Evolutionary conservation across 805 yeast species (phyloP).

Genomic region (Kluyveromyces dobzhanskii): DNA sequence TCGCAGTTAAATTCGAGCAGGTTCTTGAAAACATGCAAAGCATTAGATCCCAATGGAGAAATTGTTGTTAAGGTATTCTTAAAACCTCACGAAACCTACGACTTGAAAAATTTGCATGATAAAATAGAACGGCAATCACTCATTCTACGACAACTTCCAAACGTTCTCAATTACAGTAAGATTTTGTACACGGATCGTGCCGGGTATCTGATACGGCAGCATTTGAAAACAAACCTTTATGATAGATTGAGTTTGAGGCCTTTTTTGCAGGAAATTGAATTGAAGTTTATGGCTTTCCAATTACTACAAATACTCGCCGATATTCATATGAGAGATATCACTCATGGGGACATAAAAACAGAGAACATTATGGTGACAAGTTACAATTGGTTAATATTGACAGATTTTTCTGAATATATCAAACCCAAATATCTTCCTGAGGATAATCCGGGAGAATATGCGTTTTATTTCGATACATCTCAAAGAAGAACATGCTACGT

Average conservation of each 20-base stretch:
- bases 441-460: conserved; percentile 85
- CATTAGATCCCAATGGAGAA: conserved; percentile 63
- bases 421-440: conserved; percentile 86
- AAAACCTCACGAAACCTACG: conserved; percentile 43
- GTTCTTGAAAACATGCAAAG: conserved; percentile 79
- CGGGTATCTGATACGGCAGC: conserved; percentile 80
- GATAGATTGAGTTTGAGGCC: conserved; percentile 86
- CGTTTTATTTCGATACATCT: conserved; percentile 88
- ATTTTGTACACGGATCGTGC: conserved; percentile 87
- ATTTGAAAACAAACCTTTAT: conserved; percentile 69
- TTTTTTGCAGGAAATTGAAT: conserved; percentile 71
- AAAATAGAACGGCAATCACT: conserved; percentile 28
- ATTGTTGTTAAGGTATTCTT: conserved; percentile 75
- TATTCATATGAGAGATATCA: conserved; percentile 53
- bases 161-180: conserved; percentile 62
- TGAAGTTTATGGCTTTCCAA: conserved; percentile 79
- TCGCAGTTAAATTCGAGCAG: conserved; percentile 72
- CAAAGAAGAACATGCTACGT: conserved; percentile 80
- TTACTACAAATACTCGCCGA: conserved; percentile 52
- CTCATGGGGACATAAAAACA: conserved; percentile 87
- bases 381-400: conserved; percentile 77
- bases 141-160: conserved; percentile 42
- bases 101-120: conserved; percentile 21
- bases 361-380: conserved; percentile 83
- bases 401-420: conserved; percentile 69